Percentiles rank a stretch among this genome's conserved stretches.
Conservation (phyloP, 2,329 filamentous ascomycete species). For the Diaporthe citrichinensis region DNA sequence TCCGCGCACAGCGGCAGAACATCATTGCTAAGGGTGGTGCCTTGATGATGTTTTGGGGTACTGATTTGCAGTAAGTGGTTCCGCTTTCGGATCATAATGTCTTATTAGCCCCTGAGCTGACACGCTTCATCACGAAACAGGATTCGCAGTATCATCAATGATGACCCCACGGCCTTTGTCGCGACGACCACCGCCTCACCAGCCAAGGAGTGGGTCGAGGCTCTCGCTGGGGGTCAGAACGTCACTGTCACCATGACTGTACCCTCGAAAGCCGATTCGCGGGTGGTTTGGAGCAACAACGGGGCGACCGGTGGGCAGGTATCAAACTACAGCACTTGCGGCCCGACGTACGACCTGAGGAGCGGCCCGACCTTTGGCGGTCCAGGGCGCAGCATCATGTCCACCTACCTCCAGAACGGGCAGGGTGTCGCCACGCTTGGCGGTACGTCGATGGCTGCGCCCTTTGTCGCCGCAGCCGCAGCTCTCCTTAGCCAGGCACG, state of each 20-base stretch:
- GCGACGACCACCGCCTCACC: neutral
- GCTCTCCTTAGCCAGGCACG: conserved; percentile 5
- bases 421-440: neutral
- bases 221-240: conserved; percentile 6
- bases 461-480: neutral
- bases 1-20: neutral
- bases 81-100: neutral
- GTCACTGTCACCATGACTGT: conserved; percentile 8
- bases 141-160: neutral
- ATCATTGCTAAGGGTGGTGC: conserved; percentile 10
- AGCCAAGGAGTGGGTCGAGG: conserved; percentile 8
- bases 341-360: neutral
- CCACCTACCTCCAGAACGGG: conserved; percentile 8
- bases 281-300: conserved; percentile 8
- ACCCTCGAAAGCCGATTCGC: neutral
- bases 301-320: conserved; percentile 1
- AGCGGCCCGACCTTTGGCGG: conserved; percentile 3
- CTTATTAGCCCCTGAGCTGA: neutral
- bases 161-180: conserved; percentile 5
- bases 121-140: neutral
- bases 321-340: conserved; percentile 12
- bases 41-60: conserved; percentile 18
- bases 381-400: conserved; percentile 12
- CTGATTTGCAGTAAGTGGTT: conserved; percentile 7
- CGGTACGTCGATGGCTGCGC: conserved; percentile 1